These are phyloP conservation scores for Nicotiana tomentosiformis DNA, from an alignment of 257 asterid species.

Conservation along the genomic window DNA sequence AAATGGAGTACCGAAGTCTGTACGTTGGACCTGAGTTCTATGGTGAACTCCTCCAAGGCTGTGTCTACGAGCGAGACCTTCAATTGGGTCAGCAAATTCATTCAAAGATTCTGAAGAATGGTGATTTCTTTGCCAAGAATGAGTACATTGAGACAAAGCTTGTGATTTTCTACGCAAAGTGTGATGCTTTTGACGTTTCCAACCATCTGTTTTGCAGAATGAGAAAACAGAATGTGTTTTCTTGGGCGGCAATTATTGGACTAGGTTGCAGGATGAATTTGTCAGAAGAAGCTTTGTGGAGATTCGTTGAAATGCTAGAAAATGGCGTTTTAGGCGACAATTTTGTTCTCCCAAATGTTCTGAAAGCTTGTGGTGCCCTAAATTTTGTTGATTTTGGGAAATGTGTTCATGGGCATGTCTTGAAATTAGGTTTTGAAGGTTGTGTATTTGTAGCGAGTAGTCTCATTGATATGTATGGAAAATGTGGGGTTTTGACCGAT, in stretches of 20 bases:
- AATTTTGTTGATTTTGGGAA: slow-evolving; percentile 18
- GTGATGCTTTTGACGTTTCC: slow-evolving; percentile 19
- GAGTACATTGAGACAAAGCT: slow-evolving; percentile 30
- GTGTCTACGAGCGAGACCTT: slow-evolving; percentile 18
- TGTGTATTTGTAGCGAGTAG: slow-evolving; percentile 29
- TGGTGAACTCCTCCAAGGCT: slow-evolving; percentile 27
- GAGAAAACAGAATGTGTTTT: slow-evolving; percentile 19
- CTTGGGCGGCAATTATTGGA: slow-evolving; percentile 35
- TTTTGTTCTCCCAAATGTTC: slow-evolving; percentile 27
- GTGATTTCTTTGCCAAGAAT: slow-evolving; percentile 20
- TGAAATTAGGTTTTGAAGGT: slow-evolving; percentile 15
- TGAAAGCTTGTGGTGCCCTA: slow-evolving; percentile 30
- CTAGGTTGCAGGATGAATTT: slow-evolving; percentile 17
- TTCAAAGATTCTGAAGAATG: slow-evolving; percentile 19
- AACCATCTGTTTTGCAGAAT: slow-evolving; percentile 16
- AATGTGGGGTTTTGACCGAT: slow-evolving; percentile 22
- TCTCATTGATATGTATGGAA: slow-evolving; percentile 32
- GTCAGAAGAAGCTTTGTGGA: slow-evolving; percentile 17
- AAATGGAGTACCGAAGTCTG: slow-evolving; percentile 15
- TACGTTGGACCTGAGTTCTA: slow-evolving; percentile 19
- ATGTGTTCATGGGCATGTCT: slow-evolving; percentile 27
- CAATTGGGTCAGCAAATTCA: slow-evolving; percentile 26
- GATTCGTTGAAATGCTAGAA: slow-evolving; percentile 25
- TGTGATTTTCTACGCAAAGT: slow-evolving; percentile 23
- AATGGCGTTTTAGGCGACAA: slow-evolving; percentile 21